Evolutionary conservation across 2,329 filamentous ascomycete species (phyloP), one percentile per base, ranked within the genome.

Genomic region (Colletotrichum brevisporum): DNA sequence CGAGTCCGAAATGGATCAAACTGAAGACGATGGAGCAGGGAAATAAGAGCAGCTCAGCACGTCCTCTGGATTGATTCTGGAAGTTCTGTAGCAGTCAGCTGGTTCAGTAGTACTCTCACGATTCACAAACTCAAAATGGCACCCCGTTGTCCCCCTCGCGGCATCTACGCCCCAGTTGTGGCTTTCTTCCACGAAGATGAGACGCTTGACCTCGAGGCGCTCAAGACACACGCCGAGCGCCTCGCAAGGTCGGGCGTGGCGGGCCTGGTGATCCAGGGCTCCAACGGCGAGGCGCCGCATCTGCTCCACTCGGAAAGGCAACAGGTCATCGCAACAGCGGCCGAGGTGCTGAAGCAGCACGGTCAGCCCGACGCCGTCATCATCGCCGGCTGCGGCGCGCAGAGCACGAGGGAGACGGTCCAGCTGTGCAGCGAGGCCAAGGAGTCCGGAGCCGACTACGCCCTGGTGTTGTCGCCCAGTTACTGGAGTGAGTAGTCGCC

Each of bases 351-450:
- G 12, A 73, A 74, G 39, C 80, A 83, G 63, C 71, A 78, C 0
- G 85, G 85, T 0, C 82, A 84, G 0, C 88, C 88, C 24, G 67
- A 78, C 13, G 81, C 82, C 53, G 83, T 83, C 0, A 82, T 91
- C 74, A 90, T 90, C 82, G 88, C 88, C 3, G 90, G 90, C 43
- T 87, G 89, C 5, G 85, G 89, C 18, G 89, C 87, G 0, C 89
- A 92, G 77, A 91, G 88, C 18, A 91, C 88, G 2, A 84, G 84
- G 71, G 90, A 92, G 78, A 87, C 88, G 3, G 82, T 90, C 1
- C 86, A 90, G 76, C 86, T 85, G 69, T 84, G 89, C 61, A 74
- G 76, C 26, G 90, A 92, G 73, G 90, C 90, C 1, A 80, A 82
- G 24, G 83, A 82, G 0, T 90, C 89, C 0, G 90, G 89, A 13